These are phyloP conservation scores for Eurotiales sp. DNA, from an alignment of 2,329 filamentous ascomycete genomes.

Conservation along the genomic window DNA sequence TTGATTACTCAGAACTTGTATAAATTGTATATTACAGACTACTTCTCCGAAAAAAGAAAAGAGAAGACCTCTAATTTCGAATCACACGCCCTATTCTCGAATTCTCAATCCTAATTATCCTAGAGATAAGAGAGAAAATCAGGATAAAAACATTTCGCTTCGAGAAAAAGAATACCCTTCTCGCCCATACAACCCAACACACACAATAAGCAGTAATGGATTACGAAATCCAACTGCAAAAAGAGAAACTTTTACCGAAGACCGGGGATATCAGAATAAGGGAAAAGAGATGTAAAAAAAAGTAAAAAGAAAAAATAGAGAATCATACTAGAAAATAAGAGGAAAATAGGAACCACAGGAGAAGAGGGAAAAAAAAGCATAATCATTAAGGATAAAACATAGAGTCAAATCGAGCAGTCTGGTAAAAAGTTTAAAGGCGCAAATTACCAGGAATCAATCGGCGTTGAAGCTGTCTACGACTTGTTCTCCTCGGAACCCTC, in stretches of 20 bases:
- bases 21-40: too few relatives aligned
- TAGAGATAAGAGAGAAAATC: neutral
- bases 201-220: neutral
- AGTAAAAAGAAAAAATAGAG: slow-evolving; percentile 21
- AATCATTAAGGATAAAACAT: slow-evolving; percentile 17
- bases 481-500: slow-evolving; percentile 42
- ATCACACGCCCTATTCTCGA: neutral
- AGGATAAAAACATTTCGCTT: neutral
- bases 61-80: neutral
- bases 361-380: slow-evolving; percentile 9
- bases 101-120: neutral
- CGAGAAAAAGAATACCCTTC: slow-evolving; percentile 1
- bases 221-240: slow-evolving; percentile 20
- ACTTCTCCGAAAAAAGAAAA: neutral
- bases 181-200: slow-evolving; percentile 5
- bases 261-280: slow-evolving; percentile 41
- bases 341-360: slow-evolving; percentile 14
- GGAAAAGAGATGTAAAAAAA: slow-evolving; percentile 22
- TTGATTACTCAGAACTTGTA: too few relatives aligned
- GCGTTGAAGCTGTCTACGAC: slow-evolving; percentile 27
- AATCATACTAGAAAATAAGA: slow-evolving; percentile 20
- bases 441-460: slow-evolving; percentile 15
- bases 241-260: slow-evolving; percentile 36
- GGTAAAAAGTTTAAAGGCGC: neutral
- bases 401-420: slow-evolving; percentile 10